These are phyloP conservation scores for Quercus ilex DNA, from an alignment of 306 rosid species.

Conservation along the genomic window DNA sequence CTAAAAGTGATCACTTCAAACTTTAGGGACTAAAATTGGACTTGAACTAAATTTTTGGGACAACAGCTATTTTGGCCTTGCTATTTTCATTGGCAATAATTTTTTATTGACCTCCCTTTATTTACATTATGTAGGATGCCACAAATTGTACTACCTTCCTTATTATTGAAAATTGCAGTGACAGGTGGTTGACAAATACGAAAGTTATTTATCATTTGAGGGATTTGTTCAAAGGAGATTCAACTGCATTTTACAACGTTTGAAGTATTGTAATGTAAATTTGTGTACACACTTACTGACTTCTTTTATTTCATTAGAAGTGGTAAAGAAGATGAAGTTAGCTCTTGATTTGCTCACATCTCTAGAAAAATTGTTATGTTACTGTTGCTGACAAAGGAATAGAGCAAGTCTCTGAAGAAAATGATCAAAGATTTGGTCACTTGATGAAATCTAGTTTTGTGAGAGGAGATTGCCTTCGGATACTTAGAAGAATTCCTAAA, in stretches of 20 bases:
- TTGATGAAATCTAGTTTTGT: conserved; percentile 5
- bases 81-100: not conserved
- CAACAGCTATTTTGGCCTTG: conserved; percentile 9
- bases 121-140: conserved; percentile 30
- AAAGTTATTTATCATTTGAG: conserved; percentile 14
- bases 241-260: not conserved
- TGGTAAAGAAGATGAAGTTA: conserved; percentile 19
- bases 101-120: not conserved
- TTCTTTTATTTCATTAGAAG: conserved; percentile 23
- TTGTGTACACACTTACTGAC: conserved; percentile 46
- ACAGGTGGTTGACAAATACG: not conserved
- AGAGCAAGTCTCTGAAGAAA: not conserved
- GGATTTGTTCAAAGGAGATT: conserved; percentile 19
- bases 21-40: too few relatives aligned
- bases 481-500: conserved; percentile 25
- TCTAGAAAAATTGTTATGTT: conserved; percentile 5
- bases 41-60: too few relatives aligned
- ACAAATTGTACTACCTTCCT: conserved; percentile 23
- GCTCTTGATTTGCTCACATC: conserved; percentile 29
- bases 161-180: not conserved
- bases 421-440: not conserved
- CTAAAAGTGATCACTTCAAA: not conserved
- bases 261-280: conserved; percentile 6
- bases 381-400: conserved; percentile 3
- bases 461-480: conserved; percentile 2